phyloP scores from a whole-genome alignment of 805 yeast genomes.

The Kurtzmaniella cleridarum region DNA sequence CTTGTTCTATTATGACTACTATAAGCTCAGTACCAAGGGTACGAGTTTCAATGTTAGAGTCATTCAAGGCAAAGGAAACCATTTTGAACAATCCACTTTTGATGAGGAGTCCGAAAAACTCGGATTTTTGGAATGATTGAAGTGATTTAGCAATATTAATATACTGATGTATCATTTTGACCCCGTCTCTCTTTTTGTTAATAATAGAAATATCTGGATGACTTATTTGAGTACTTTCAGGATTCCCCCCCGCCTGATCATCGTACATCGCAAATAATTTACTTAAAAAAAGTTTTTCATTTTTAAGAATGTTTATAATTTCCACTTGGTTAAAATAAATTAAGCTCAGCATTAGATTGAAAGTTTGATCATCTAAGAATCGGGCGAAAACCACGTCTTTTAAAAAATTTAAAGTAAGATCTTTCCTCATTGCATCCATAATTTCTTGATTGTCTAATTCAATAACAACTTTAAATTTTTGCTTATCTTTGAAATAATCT shows the following conservation, averaged over 20 bases:
- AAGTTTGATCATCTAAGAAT: slow-evolving; percentile 73
- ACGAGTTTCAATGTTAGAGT: slow-evolving; percentile 43
- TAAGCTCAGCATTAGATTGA: slow-evolving; percentile 59
- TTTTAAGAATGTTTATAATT: slow-evolving; percentile 53
- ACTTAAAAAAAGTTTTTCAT: slow-evolving; percentile 41
- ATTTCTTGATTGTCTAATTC: slow-evolving; percentile 49
- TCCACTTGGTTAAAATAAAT: slow-evolving; percentile 66
- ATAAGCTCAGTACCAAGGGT: slow-evolving; percentile 76
- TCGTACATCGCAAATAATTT: slow-evolving; percentile 57
- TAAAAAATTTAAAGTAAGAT: slow-evolving; percentile 72
- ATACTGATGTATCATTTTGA: slow-evolving; percentile 75
- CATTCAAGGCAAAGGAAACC: slow-evolving; percentile 65
- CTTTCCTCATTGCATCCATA: slow-evolving; percentile 54
- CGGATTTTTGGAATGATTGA: slow-evolving; percentile 55
- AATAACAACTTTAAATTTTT: slow-evolving; percentile 62
- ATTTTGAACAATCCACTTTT: slow-evolving; percentile 65
- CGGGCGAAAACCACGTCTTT: slow-evolving; percentile 85
- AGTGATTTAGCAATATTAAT: slow-evolving; percentile 66
- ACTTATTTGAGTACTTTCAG: too few species aligned
- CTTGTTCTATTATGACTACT: slow-evolving; percentile 79
- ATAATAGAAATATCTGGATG: not conserved
- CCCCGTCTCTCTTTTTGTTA: slow-evolving; percentile 57
- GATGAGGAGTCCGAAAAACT: slow-evolving; percentile 59
- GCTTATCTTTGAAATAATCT: slow-evolving; percentile 50
- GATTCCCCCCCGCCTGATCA: slow-evolving; percentile 9